Base-by-base conservation (phyloP, 345 rosid genomes). In the Boechera stricta region DNA sequence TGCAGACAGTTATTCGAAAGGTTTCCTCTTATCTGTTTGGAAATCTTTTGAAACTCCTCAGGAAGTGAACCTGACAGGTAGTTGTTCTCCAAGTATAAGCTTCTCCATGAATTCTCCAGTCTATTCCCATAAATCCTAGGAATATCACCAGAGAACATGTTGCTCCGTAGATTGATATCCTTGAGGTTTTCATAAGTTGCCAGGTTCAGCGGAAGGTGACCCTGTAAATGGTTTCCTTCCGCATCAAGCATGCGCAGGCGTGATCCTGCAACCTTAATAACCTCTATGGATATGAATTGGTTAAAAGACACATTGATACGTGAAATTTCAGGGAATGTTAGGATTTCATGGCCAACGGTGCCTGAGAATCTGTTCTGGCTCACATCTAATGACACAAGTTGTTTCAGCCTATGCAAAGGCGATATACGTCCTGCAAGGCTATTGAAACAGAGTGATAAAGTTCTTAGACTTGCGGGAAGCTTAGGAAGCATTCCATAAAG, bases 331-430 rank as follows among this genome's bases (percentile, higher is more conserved):
- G 90, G 86, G 57, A 87, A 76, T 6, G 86, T 77, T 32, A 86
- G 69, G 49, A 89, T 18, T 42, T 80, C 84, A 45, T 75, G 77
- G 36, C 73, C 77, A 16, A 80, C 72, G 64, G 80, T 69, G 42
- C 80, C 79, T 8, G 87, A 73, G 68, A 90, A 73, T 75, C 85
- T 84, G 84, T 88, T 88, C 52, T 74, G 81, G 69, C 89, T 83
- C 69, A 86, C 42, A 61, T 87, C 87, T 45, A 86, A 15, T 6
- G 74, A 51, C 36, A 53, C 66, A 16, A 86, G 85, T 8, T 73
- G 72, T 18, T 69, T 44, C 7, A 85, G 84, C 69, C 59, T 74
- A 61, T 39, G 64, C 58, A 84, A 6, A 6, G 82, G 68, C 0
- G 85, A 72, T 45, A 85, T 70, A 31, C 79, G 85, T n/a, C 91